Evolutionary conservation across 345 rosid species (phyloP).

Genomic region (Brassica cretica): DNA sequence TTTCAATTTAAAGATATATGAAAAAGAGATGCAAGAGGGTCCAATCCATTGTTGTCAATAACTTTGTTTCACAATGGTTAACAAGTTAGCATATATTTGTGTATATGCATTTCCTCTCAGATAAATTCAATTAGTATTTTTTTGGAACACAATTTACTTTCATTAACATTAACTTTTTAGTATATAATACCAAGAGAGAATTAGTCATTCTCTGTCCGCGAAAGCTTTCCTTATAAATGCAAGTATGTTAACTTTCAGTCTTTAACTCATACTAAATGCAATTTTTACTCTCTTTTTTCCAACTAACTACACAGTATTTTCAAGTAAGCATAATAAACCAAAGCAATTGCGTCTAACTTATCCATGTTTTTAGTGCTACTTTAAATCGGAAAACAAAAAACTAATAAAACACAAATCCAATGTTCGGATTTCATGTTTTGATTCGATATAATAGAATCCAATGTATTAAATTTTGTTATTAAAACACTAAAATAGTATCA

Average conservation of each 20-base stretch:
- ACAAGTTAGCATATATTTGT: slow-evolving; percentile 30
- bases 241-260: background rate
- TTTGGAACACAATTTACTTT: background rate
- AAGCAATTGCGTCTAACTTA: background rate
- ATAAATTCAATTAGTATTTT: background rate
- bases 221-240: background rate
- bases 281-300: background rate
- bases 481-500: background rate
- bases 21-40: slow-evolving; percentile 45
- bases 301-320: background rate
- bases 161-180: background rate
- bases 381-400: background rate
- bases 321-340: background rate
- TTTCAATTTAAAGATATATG: slow-evolving; percentile 53
- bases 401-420: background rate
- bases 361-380: background rate
- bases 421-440: background rate
- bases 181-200: background rate
- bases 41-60: slow-evolving; percentile 33
- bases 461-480: background rate
- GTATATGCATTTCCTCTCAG: slow-evolving; percentile 16
- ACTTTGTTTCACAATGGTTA: slow-evolving; percentile 43
- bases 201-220: background rate
- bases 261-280: slow-evolving; percentile 37
- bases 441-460: background rate